These are phyloP conservation scores for Mycena polygramma DNA, from an alignment of 768 basidiomycete genomes.

Conservation along the genomic window DNA sequence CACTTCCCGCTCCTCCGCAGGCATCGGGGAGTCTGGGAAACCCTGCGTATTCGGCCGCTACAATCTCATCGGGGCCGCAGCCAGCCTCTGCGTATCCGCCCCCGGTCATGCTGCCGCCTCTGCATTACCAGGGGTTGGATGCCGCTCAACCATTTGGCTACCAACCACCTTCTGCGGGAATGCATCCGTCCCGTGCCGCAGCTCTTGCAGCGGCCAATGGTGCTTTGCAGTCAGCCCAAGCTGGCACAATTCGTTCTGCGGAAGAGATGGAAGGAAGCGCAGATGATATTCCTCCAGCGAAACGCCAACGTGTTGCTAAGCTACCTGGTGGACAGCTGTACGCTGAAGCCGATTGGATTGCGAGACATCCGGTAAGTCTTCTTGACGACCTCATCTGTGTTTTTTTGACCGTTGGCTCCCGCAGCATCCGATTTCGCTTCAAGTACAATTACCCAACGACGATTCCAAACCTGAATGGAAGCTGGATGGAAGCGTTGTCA, in stretches of 20 bases:
- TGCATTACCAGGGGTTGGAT: constrained; percentile 87
- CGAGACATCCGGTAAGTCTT: constrained; percentile 81
- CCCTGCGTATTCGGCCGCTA: constrained; percentile 82
- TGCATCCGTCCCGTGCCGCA: constrained; percentile 78
- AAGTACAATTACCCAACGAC: constrained; percentile 86
- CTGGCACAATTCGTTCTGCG: constrained; percentile 82
- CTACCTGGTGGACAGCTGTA: constrained; percentile 87
- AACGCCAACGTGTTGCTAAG: constrained; percentile 89
- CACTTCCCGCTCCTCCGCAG: constrained; percentile 80
- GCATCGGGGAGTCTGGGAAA: constrained; percentile 49
- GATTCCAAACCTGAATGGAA: constrained; percentile 94
- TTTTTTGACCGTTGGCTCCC: constrained; percentile 21
- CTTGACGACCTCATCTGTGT: not conserved
- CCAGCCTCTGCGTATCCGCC: constrained; percentile 82
- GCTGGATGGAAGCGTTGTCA: constrained; percentile 83
- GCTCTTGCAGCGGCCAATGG: constrained; percentile 69
- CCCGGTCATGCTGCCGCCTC: constrained; percentile 86
- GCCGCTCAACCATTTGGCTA: constrained; percentile 85
- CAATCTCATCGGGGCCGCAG: constrained; percentile 92
- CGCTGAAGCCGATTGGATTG: constrained; percentile 91
- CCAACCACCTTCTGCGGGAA: constrained; percentile 74
- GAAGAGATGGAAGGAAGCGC: constrained; percentile 82
- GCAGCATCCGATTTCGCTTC: constrained; percentile 88
- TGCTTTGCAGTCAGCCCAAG: constrained; percentile 60
- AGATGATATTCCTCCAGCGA: constrained; percentile 84